These are phyloP conservation scores for Pseudomonodictys pantanalensis DNA, from an alignment of 495 filamentous ascomycete genomes.

Conservation along the genomic window DNA sequence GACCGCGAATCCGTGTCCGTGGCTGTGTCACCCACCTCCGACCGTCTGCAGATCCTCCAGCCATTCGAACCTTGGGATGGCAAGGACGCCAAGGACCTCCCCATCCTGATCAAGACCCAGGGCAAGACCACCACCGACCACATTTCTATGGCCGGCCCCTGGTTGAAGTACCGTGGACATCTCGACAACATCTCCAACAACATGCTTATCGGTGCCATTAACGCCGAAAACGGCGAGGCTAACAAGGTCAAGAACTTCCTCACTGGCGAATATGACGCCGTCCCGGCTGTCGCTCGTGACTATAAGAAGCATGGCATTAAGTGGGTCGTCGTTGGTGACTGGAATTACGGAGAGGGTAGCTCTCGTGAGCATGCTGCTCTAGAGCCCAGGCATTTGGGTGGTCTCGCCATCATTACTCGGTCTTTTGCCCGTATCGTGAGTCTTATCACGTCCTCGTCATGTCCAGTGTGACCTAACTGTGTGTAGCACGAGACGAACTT, in stretches of 20 bases:
- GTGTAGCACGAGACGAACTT: constrained; percentile 91
- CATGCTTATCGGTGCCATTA: constrained; percentile 98
- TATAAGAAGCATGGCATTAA: constrained; percentile 95
- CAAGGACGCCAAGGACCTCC: constrained; percentile 83
- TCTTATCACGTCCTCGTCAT: constrained; percentile 11
- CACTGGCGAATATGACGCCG: constrained; percentile 77
- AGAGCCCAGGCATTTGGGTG: constrained; percentile 95
- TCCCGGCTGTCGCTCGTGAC: constrained; percentile 92
- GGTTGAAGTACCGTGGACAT: constrained; percentile 99
- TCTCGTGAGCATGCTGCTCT: constrained; percentile 98
- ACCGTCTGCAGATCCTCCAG: constrained; percentile 88
- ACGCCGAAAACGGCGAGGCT: constrained; percentile 90
- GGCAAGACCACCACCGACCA: constrained; percentile 99
- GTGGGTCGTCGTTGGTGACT: constrained; percentile 99
- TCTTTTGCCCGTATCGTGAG: constrained; percentile 90
- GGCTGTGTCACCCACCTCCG: constrained; percentile 81
- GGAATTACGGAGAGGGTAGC: constrained; percentile 98
- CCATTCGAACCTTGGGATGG: constrained; percentile 90
- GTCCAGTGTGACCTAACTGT: constrained; percentile 15
- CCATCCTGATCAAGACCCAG: constrained; percentile 95
- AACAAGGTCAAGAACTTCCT: constrained; percentile 96
- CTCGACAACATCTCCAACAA: constrained; percentile 99
- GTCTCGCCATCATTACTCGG: constrained; percentile 93
- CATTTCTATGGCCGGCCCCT: constrained; percentile 98
- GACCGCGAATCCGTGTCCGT: constrained; percentile 72